Percentiles rank a stretch among this genome's conserved stretches.
Evolutionary conservation across 75 land plant species (phyloP).

Genomic region (Cryptomeria japonica): DNA sequence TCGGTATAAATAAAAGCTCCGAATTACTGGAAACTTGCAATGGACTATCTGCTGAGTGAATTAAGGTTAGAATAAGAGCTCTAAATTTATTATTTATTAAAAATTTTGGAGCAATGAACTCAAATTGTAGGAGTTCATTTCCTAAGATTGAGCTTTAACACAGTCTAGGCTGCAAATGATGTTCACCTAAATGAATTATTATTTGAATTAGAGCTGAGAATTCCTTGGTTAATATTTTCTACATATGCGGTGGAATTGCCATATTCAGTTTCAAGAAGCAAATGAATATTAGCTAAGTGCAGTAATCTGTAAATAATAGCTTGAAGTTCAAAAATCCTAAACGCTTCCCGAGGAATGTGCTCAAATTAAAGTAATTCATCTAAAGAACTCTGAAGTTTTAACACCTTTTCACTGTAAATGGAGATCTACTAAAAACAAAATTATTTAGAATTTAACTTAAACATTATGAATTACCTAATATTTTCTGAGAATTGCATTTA

Average conservation of each 20-base stretch:
- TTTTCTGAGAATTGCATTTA: background rate
- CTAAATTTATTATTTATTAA: background rate
- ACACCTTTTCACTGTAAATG: background rate
- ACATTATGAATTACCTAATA: background rate
- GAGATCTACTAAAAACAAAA: background rate
- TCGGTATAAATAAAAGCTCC: background rate
- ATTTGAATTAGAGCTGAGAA: background rate
- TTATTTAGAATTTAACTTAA: background rate
- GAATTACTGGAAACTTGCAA: background rate
- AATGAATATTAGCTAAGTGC: background rate
- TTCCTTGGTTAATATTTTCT: background rate
- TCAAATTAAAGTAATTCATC: background rate
- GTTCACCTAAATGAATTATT: background rate
- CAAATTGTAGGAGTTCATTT: background rate
- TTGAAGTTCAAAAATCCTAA: background rate
- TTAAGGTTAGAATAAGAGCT: background rate
- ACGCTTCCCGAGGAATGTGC: too few relatives aligned
- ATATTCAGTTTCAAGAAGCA: background rate
- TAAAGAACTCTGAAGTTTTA: background rate
- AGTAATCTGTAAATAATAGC: too few relatives aligned
- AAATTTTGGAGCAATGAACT: background rate
- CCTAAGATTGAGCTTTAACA: background rate
- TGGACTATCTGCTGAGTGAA: background rate
- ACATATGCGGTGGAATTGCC: background rate
- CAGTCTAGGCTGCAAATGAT: background rate